Base-by-base conservation (phyloP, 2,329 filamentous ascomycete genomes). In the Chalaropsis thielavioides region DNA sequence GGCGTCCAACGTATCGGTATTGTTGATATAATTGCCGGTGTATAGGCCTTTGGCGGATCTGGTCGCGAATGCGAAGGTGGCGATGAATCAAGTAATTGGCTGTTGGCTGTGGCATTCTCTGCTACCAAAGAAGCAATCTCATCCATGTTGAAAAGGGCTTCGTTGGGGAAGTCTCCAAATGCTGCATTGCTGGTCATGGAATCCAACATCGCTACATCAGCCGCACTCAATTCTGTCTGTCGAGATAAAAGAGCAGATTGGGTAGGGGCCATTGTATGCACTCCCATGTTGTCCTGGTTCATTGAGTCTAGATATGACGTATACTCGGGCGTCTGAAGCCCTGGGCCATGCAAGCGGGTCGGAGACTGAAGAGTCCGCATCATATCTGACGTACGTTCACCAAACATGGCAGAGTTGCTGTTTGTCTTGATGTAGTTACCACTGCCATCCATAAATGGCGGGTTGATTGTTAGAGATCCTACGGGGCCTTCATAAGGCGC, bases 91-190 rank as follows among this genome's bases (percentile, higher is more conserved):
- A 10, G n/a, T 8, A n/a, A n/a, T 15, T 6, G 6, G 49, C 15
- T 54, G 22, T 15, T 27, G 58, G 51, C 69, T 1, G 68, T 68
- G 4, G 69, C 67, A 1, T 72, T 71, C 11, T 70, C 69, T 35
- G 68, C 63, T 51, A 72, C 56, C 6, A 69, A 49, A 15, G 69
- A 68, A 1, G 71, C 56, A 19, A 65, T 63, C 3, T 70, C 69
- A 11, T 69, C 68, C 3, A 69, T 44, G 1, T 54, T 54, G 35
- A 54, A 54, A 19, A 63, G 27, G 43, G 31, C 22, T 10, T 24
- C 19, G 19, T 54, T 38, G 19, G 58, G 51, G 11, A 66, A 63
- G 24, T 63, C 64, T 19, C 60, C 61, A 41, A 66, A 10, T 19
- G 59, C 8, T 1, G 49, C 51, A 43, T 63, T 59, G 17, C 58